Percentiles rank a stretch among this genome's conserved stretches.
These are phyloP conservation scores for Meira miltonrushii DNA, from an alignment of 1,284 basidiomycete species.

Conservation along the genomic window DNA sequence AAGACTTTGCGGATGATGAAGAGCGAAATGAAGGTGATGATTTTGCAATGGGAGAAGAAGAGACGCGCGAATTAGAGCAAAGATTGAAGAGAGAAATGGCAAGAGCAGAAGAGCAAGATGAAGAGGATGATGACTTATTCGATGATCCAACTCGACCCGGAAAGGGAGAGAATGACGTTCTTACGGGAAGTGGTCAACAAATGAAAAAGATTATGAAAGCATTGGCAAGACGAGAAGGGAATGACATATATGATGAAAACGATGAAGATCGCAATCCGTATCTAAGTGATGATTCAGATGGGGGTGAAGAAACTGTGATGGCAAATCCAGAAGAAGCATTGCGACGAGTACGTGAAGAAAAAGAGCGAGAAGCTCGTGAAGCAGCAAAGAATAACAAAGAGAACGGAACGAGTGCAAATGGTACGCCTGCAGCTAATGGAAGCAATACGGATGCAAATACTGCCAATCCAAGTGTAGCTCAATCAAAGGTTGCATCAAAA, in stretches of 20 bases:
- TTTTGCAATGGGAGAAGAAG: slow-evolving; percentile 33
- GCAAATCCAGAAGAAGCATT: slow-evolving; percentile 50
- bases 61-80: slow-evolving; percentile 48
- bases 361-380: slow-evolving; percentile 25
- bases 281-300: slow-evolving; percentile 45
- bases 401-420: slow-evolving; percentile 22
- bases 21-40: slow-evolving; percentile 20
- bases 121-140: slow-evolving; percentile 25
- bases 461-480: not conserved
- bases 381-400: slow-evolving; percentile 21
- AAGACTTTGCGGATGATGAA: slow-evolving; percentile 51
- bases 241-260: slow-evolving; percentile 48
- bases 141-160: slow-evolving; percentile 22
- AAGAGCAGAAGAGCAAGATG: slow-evolving; percentile 40
- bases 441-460: not conserved
- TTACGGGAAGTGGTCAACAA: slow-evolving; percentile 48
- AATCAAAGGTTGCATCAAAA: not conserved
- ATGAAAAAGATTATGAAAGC: slow-evolving; percentile 53
- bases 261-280: slow-evolving; percentile 49
- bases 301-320: slow-evolving; percentile 38
- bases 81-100: slow-evolving; percentile 50
- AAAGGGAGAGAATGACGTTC: slow-evolving; percentile 31
- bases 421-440: not conserved
- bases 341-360: slow-evolving; percentile 44
- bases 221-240: slow-evolving; percentile 42